Evolutionary conservation across 2,329 filamentous ascomycete genomes (phyloP).

Genomic region (Lachnellula suecica): DNA sequence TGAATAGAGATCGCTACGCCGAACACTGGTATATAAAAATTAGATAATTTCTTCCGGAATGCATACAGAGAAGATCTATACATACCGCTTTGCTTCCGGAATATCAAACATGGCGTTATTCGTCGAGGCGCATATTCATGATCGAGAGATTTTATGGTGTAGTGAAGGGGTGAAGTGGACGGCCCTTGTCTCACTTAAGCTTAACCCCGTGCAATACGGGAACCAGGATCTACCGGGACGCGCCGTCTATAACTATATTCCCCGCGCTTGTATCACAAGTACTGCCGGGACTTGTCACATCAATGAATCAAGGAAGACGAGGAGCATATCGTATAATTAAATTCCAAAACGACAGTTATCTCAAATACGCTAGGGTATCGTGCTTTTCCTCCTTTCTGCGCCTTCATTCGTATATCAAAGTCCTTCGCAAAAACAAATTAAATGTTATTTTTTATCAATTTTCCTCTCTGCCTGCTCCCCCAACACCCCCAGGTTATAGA

Average conservation of each 20-base stretch:
- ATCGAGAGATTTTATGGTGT: neutral
- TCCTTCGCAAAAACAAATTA: neutral
- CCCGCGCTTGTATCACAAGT: neutral
- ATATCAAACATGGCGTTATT: slow-evolving; percentile 46
- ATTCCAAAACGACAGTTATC: neutral
- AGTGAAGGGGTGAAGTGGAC: neutral
- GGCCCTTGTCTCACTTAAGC: neutral
- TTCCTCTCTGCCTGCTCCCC: neutral
- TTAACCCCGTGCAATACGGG: neutral
- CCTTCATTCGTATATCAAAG: neutral
- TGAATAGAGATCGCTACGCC: slow-evolving; percentile 52
- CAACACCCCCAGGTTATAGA: neutral
- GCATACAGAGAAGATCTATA: neutral
- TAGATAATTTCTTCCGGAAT: neutral
- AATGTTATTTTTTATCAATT: neutral
- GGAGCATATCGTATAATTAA: neutral
- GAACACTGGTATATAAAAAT: slow-evolving; percentile 40
- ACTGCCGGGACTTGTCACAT: neutral
- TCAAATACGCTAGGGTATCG: slow-evolving; percentile 20
- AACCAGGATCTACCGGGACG: neutral
- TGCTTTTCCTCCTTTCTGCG: slow-evolving; percentile 17
- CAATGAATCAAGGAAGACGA: neutral
- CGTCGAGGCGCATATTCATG: neutral
- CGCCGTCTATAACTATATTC: neutral
- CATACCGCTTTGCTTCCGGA: slow-evolving; percentile 52